These are phyloP conservation scores for Fagus sylvatica DNA, from an alignment of 306 rosid species.

Conservation along the genomic window DNA sequence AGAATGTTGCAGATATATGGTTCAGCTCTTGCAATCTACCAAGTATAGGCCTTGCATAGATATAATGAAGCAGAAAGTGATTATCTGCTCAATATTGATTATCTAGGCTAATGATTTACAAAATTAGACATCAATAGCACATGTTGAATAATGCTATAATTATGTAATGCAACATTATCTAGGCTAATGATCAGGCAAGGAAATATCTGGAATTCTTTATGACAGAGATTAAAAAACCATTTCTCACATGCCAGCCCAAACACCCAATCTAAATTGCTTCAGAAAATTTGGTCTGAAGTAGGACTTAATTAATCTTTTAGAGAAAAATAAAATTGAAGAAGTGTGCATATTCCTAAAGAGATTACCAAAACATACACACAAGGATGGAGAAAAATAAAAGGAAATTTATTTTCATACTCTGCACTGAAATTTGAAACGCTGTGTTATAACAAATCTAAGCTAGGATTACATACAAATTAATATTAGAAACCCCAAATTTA, in stretches of 20 bases:
- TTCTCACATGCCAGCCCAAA: not conserved
- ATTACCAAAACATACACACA: not conserved
- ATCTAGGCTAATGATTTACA: slow-evolving; percentile 6
- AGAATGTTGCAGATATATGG: not conserved
- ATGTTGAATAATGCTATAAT: not conserved
- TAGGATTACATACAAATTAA: not conserved
- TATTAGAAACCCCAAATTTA: too few relatives aligned
- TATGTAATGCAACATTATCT: not conserved
- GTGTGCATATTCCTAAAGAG: not conserved
- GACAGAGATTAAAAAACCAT: not conserved
- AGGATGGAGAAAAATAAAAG: not conserved
- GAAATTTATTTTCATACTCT: not conserved
- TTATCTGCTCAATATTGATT: not conserved
- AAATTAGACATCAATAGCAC: slow-evolving; percentile 13
- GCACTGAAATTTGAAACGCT: not conserved
- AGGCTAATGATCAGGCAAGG: not conserved
- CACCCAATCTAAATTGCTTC: not conserved
- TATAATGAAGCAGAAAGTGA: not conserved
- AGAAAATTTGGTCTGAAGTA: not conserved
- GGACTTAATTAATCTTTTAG: not conserved
- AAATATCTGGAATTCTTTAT: not conserved
- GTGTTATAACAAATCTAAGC: not conserved
- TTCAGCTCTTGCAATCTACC: not conserved
- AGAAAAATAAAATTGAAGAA: not conserved
- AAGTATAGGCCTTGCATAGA: not conserved